Evolutionary conservation across 768 basidiomycete genomes (phyloP), one percentile per base, ranked within the genome.

Genomic region (Suillus placidus): DNA sequence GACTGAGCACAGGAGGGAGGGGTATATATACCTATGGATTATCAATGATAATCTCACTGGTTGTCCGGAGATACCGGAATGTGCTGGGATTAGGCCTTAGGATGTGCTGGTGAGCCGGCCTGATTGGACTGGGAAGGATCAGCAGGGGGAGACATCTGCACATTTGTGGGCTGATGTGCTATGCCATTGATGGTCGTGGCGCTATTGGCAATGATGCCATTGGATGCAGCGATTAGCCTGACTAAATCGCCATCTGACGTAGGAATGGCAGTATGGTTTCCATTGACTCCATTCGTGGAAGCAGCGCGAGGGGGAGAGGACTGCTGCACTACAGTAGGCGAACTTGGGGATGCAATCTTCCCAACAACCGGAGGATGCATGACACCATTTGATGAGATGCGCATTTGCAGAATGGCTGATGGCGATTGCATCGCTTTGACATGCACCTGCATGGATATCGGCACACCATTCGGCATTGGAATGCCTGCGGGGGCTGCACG

Each of bases 381-480:
- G 35, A 80, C 84, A 64, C 83, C 86, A 30, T 84, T 85, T 0
- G 88, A 85, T 3, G 87, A 86, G 43, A 88, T 86, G 51, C 88
- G 84, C 79, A 88, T 82, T 51, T 87, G 88, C 2, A 87, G 84
- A 2, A 84, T 76, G 0, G 78, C 74, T 23, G 77, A 76, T 16
- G 88, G 84, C 0, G 86, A 76, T 6, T 78, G 86, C 79, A 90
- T 83, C 72, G 86, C 84, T 80, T 88, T 88, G 71, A 87, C 75
- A 61, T 86, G 86, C 14, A 86, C 82, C 56, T 84, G 83, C 71
- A 88, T 80, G 1, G 89, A 80, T n/a, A 90, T 81, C 0, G 88
- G 83, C 0, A 85, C 81, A 7, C 83, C 87, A 65, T 80, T 82
- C 13, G 78, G 71, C 37, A 78, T 69, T 3, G 78, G 65, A 3